Base-by-base conservation (phyloP, 352 stramenopile species). In the Globisporangium nagaii region DNA sequence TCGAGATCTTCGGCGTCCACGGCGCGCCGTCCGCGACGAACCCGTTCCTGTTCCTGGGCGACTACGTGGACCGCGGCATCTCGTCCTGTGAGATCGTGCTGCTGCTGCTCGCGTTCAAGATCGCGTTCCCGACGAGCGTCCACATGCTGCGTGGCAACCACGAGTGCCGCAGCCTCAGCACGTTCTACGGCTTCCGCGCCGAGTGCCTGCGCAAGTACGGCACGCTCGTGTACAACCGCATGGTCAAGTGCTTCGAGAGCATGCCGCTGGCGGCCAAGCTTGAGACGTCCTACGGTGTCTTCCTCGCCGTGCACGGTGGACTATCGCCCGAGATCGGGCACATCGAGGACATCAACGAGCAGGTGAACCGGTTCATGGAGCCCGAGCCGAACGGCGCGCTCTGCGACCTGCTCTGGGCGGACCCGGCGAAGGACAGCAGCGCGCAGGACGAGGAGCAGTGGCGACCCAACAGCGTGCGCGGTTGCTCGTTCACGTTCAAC, bases 131-230 rank as follows among this genome's bases (percentile, higher is more conserved):
- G 2, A 73, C 98, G 60, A 98, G 98, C 69, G 98, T 99, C 52
- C 98, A 99, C 69, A 71, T 99, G 25, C 78, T 99, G 27, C 88
- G 97, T 45, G 97, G 97, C 4, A 99, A 99, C 75, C 97, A 99
- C 68, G 97, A 99, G 70, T 98, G 95, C 58, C 92, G 96, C 11
- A 98, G 89, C 34, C 97, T 99, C 32, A 99, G 98, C 71, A 96
- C 96, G 59, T 99, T 99, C 63, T 99, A 99, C 70, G 98, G 98
- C n/a, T 99, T 99, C 64, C 98, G 98, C 45, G 91, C 98, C 63
- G 98, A 99, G 74, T 99, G 98, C 42, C 62, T 88, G 0, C 58
- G 62, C 40, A 93, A 93, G 54, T 93, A 90, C 56, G 83, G 83
- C 8, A 72, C 79, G 17, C 56, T 83, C 11, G 62, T 90, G 17